Base-by-base conservation (phyloP, 805 yeast species). In the Cyberlindnera mycetangii region DNA sequence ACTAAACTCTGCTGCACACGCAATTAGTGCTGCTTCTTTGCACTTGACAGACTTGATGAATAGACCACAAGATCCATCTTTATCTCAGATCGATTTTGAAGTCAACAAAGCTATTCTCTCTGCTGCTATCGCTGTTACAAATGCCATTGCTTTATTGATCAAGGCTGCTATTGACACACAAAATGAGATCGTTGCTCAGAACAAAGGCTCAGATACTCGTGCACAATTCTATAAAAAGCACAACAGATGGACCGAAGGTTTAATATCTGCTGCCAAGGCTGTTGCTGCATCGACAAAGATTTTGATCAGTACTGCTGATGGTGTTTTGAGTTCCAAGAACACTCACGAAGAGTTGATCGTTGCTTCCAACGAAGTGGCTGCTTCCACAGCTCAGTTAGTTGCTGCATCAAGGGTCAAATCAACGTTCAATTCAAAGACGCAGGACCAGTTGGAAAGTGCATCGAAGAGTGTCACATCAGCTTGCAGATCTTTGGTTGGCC, bases 241-340 rank as follows among this genome's bases (percentile, higher is more conserved):
- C 62, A 89, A 82, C 64, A 75, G 92, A 56, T 89, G 97, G 97
- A 87, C 96, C 0, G 95, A 89, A 65, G 97, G 97, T 18, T 78
- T 89, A 45, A 81, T 89, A 24, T 85, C 95, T 48, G 96, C 96
- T 15, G 88, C 96, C 1, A 83, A 84, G 55, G 82, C 92, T 1
- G 93, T 89, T 32, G 96, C 95, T 2, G 78, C 78, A 2, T 79
- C 96, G 1, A 89, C 97, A 2, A 84, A 82, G 56, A 69, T 83
- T n/a, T 72, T 89, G 51, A 89, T 89, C 48, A 78, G 78, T 48
- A 84, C 88, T n/a, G 95, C 96, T 0, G 93, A 88, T 66, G 93
- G 95, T 16, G 88, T 87, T 15, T 68, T 89, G 32, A 71, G 75
- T 40, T 73, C 74, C 2, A 62, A 64, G n/a, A 82, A 81, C 52